Percentiles rank a stretch among this genome's conserved stretches.
These are phyloP conservation scores for Saccharomyces jurei DNA, from an alignment of 805 yeast species.

Conservation along the genomic window DNA sequence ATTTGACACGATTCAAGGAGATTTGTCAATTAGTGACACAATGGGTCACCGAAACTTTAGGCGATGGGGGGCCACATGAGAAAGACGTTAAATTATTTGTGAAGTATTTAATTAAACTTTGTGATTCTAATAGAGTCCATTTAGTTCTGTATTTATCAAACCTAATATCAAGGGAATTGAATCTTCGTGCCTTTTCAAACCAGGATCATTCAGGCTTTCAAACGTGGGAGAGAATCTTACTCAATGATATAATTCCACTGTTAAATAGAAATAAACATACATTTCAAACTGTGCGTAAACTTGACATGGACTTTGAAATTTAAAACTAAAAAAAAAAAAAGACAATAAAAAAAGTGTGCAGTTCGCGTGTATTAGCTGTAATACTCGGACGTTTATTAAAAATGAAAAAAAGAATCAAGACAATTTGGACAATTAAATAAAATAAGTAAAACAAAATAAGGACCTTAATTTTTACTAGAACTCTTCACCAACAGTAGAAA, in stretches of 20 bases:
- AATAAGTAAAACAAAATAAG: background rate
- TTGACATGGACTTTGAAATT: conserved; percentile 20
- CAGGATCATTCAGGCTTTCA: conserved; percentile 12
- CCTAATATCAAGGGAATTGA: conserved; percentile 17
- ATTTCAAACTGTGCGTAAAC: conserved; percentile 15
- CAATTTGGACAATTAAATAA: background rate
- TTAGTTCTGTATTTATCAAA: conserved; percentile 18
- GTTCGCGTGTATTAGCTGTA: background rate
- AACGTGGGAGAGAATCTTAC: conserved; percentile 28
- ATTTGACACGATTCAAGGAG: conserved; percentile 27
- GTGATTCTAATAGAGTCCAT: conserved; percentile 22
- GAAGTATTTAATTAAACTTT: conserved; percentile 27
- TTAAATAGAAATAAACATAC: conserved; percentile 20
- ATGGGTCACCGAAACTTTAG: conserved; percentile 34
- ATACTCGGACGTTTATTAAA: background rate
- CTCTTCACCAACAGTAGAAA: conserved; percentile 55
- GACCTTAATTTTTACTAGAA: background rate
- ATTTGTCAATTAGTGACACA: conserved; percentile 26
- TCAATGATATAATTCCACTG: conserved; percentile 20
- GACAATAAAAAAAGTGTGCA: background rate
- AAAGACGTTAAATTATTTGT: conserved; percentile 35
- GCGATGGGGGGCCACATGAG: conserved; percentile 31
- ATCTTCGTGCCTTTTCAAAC: conserved; percentile 8
- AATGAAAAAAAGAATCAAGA: background rate
- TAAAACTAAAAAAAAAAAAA: conserved; percentile 1